A percentile compares a stretch with the other conserved stretches of the same genome.
phyloP scores from a whole-genome alignment of 495 filamentous ascomycete species.

The Talaromyces liani region DNA sequence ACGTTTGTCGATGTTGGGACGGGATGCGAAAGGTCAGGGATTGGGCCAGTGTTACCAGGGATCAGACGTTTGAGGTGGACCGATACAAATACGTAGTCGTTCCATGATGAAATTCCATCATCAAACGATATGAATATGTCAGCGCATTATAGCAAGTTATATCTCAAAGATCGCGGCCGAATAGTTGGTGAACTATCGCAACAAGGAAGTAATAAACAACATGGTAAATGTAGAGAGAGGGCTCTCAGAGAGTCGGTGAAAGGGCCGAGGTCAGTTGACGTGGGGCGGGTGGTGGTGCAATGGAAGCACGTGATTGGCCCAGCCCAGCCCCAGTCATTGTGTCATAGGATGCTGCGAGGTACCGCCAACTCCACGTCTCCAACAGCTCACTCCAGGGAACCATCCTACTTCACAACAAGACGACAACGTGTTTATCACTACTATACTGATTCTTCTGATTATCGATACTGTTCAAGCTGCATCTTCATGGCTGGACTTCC shows the following conservation, averaged over 20 bases:
- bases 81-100: background rate
- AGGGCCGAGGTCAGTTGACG: background rate
- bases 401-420: background rate
- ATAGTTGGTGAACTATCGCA: background rate
- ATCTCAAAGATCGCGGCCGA: too few species aligned
- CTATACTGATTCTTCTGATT: background rate
- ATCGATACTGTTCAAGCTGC: background rate
- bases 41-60: background rate
- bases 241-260: background rate
- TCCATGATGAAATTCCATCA: background rate
- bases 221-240: background rate
- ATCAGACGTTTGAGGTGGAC: background rate
- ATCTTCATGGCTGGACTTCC: slow-evolving; percentile 19
- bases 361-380: background rate
- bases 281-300: background rate
- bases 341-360: slow-evolving; percentile 1
- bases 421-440: background rate
- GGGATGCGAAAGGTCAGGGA: too few species aligned
- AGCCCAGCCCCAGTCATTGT: background rate
- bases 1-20: background rate
- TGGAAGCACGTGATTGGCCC: background rate
- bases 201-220: background rate
- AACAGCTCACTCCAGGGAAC: background rate
- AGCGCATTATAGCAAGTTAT: too few species aligned
- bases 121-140: too few species aligned